These are phyloP conservation scores for Periconia sp. DNA, from an alignment of 2,329 filamentous ascomycete species.

Conservation along the genomic window DNA sequence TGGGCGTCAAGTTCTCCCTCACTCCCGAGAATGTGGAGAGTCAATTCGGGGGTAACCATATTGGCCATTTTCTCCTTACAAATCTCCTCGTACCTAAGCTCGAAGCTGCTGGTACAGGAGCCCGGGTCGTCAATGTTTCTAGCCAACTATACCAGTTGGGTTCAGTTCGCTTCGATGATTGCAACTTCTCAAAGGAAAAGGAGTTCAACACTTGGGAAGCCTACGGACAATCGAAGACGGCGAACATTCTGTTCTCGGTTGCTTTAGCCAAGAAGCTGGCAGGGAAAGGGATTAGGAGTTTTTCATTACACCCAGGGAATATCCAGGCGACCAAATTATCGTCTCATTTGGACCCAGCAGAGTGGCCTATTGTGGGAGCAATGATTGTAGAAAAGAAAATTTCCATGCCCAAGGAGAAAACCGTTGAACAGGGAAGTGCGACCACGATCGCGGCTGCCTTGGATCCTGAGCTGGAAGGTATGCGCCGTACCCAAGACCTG, in stretches of 20 bases:
- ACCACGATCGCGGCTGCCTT: no score
- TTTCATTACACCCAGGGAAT: constrained; percentile 1
- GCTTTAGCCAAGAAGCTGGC: constrained; percentile 11
- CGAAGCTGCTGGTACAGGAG: neutral
- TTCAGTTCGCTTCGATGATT: constrained; percentile 8
- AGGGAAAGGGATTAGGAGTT: neutral
- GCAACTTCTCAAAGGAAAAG: constrained; percentile 7
- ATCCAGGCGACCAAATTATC: neutral
- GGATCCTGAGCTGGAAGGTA: no score
- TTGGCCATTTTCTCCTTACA: constrained; percentile 14
- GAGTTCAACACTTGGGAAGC: constrained; percentile 15
- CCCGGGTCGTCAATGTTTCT: constrained; percentile 17
- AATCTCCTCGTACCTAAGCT: neutral
- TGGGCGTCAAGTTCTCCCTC: constrained; percentile 1
- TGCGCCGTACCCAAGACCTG: no score
- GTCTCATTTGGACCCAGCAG: no score
- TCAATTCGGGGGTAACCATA: constrained; percentile 1
- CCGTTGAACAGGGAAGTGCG: no score
- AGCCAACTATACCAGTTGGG: no score
- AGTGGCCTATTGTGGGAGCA: no score
- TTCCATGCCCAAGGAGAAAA: no score
- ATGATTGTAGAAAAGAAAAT: no score
- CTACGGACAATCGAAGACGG: constrained; percentile 24
- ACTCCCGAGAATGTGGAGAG: neutral
- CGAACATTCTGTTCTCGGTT: constrained; percentile 15